Conservation (phyloP, 2,329 filamentous ascomycete species). For the Epichloe sylvatica region DNA sequence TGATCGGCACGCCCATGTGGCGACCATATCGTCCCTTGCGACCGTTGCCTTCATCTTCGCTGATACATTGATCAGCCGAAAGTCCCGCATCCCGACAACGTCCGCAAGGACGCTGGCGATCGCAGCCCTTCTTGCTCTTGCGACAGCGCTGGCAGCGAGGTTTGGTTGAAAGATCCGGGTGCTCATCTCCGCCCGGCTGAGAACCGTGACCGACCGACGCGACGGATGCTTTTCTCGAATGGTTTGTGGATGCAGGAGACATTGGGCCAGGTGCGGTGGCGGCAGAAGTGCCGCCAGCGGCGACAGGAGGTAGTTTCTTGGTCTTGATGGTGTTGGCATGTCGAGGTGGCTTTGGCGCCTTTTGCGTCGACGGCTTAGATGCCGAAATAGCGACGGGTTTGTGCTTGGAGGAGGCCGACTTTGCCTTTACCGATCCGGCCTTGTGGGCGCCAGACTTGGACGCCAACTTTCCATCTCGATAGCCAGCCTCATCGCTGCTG, state of each 20-base stretch:
- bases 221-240: conserved; percentile 63
- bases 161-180: conserved; percentile 87
- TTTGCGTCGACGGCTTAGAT: conserved; percentile 22
- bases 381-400: conserved; percentile 19
- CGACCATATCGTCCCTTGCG: conserved; percentile 82
- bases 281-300: conserved; percentile 6
- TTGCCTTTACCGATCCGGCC: conserved; percentile 24
- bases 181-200: conserved; percentile 61
- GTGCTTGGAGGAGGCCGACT: conserved; percentile 24
- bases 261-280: conserved; percentile 26
- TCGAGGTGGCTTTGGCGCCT: conserved; percentile 31
- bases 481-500: conserved; percentile 22
- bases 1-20: conserved; percentile 54
- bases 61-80: conserved; percentile 83
- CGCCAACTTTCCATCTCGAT: conserved; percentile 13
- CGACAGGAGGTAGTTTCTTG: conserved; percentile 34
- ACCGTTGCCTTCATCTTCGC: conserved; percentile 94
- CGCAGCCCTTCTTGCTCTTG: conserved; percentile 99
- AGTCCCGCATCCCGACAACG: conserved; percentile 94
- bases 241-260: conserved; percentile 52
- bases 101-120: conserved; percentile 87
- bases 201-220: conserved; percentile 39
- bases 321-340: conserved; percentile 26
- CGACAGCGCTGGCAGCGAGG: conserved; percentile 95
- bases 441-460: conserved; percentile 25